These are phyloP conservation scores for Nissolia schottii DNA, from an alignment of 306 rosid genomes.

Conservation along the genomic window DNA sequence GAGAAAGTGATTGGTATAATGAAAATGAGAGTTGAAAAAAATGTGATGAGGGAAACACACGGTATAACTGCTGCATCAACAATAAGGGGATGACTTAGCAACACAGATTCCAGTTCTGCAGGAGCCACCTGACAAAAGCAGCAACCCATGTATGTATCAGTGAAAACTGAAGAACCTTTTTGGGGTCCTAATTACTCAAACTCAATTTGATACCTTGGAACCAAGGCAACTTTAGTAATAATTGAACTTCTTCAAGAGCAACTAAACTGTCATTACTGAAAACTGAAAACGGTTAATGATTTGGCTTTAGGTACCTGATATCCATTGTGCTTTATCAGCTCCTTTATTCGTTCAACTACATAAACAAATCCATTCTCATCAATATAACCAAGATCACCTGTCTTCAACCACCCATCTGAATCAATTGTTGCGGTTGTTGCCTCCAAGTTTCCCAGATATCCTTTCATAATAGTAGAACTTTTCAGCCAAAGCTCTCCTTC, in stretches of 20 bases:
- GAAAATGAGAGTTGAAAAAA: not conserved
- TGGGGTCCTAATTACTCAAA: not conserved
- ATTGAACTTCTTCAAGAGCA: not conserved
- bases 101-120: slow-evolving; percentile 83
- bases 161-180: not conserved
- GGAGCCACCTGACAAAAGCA: slow-evolving; percentile 75
- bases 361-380: slow-evolving; percentile 64
- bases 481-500: slow-evolving; percentile 84
- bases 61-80: slow-evolving; percentile 90
- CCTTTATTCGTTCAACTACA: slow-evolving; percentile 75
- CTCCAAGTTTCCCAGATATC: slow-evolving; percentile 62
- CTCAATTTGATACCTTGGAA: slow-evolving; percentile 5
- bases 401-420: slow-evolving; percentile 69
- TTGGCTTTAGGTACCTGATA: slow-evolving; percentile 58
- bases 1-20: slow-evolving; percentile 7
- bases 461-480: slow-evolving; percentile 74
- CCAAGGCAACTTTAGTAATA: not conserved
- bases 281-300: slow-evolving; percentile 1
- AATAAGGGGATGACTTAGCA: slow-evolving; percentile 70
- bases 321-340: slow-evolving; percentile 87
- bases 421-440: slow-evolving; percentile 61
- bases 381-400: slow-evolving; percentile 81
- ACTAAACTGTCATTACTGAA: not conserved
- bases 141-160: not conserved
- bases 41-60: slow-evolving; percentile 32